Evolutionary conservation across 805 yeast genomes (phyloP).

Genomic region (Blastobotrys attinorum): DNA sequence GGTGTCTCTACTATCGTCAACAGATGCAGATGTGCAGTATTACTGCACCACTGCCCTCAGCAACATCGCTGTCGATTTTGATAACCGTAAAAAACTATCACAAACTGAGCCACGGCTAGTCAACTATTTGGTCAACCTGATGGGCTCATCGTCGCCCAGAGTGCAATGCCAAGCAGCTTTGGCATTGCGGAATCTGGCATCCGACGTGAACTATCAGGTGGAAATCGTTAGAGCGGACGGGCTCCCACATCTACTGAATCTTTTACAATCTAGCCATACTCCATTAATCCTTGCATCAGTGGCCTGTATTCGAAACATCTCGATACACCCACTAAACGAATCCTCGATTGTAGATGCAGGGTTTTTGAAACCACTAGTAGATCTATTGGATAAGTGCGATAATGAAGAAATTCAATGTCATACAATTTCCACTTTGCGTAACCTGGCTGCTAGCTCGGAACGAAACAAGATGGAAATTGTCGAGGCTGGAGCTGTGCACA

Average conservation of each 20-base stretch:
- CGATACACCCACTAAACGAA: constrained; percentile 94
- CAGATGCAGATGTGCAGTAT: constrained; percentile 95
- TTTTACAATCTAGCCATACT: constrained; percentile 81
- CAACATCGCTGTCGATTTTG: constrained; percentile 94
- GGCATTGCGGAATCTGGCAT: constrained; percentile 90
- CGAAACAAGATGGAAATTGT: constrained; percentile 84
- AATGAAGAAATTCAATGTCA: constrained; percentile 97
- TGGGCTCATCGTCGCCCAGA: constrained; percentile 90
- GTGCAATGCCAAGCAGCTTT: constrained; percentile 98
- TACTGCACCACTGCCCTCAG: constrained; percentile 97
- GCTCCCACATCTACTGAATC: constrained; percentile 81
- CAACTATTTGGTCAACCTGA: constrained; percentile 73
- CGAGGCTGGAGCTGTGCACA: constrained; percentile 92
- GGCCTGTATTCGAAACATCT: constrained; percentile 94
- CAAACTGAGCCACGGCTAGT: constrained; percentile 91
- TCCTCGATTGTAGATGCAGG: constrained; percentile 95
- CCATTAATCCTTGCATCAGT: constrained; percentile 94
- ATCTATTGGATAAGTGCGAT: constrained; percentile 65
- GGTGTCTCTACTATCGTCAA: constrained; percentile 73
- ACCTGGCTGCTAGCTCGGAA: constrained; percentile 92
- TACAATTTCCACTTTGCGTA: constrained; percentile 91
- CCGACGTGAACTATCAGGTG: constrained; percentile 91
- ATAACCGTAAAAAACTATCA: constrained; percentile 78
- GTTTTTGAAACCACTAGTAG: constrained; percentile 83
- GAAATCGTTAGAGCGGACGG: constrained; percentile 96